phyloP scores from a whole-genome alignment of 106 monocot species.

The Phalaenopsis equestris region DNA sequence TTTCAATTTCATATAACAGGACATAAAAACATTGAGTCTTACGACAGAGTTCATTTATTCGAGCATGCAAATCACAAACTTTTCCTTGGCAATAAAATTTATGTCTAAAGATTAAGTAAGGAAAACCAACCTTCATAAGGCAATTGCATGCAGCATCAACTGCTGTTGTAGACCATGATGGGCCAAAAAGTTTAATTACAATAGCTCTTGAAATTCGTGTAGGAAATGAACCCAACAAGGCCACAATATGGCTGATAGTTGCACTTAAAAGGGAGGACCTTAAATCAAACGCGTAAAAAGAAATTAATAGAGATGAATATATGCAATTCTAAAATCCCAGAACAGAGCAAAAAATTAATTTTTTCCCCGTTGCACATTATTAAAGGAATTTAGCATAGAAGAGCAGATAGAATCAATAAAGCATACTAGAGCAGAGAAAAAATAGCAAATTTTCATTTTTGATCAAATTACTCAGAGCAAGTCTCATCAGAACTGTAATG shows the following conservation, averaged over 20 bases:
- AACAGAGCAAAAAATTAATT: no score
- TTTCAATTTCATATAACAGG: neutral
- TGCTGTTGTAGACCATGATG: conserved; percentile 67
- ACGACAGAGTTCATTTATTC: neutral
- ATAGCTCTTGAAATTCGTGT: conserved; percentile 21
- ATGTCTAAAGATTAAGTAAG: neutral
- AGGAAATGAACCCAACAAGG: conserved; percentile 57
- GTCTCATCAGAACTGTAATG: no score
- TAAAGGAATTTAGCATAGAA: neutral
- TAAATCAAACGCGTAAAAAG: conserved; percentile 6
- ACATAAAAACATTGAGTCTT: neutral
- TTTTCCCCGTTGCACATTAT: no score
- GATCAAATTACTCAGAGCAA: no score
- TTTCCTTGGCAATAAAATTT: neutral
- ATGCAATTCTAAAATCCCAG: no score
- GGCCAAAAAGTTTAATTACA: conserved; percentile 48
- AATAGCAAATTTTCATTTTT: no score
- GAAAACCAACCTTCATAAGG: conserved; percentile 44
- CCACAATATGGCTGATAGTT: conserved; percentile 36
- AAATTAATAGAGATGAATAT: neutral
- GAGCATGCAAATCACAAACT: neutral
- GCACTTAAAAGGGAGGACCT: conserved; percentile 63
- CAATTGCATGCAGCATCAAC: conserved; percentile 60
- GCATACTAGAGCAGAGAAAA: no score
- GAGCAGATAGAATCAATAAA: no score